Percentiles rank a stretch among this genome's conserved stretches.
Conservation (phyloP, 2,329 filamentous ascomycete species). For the Epichloe uncinata region DNA sequence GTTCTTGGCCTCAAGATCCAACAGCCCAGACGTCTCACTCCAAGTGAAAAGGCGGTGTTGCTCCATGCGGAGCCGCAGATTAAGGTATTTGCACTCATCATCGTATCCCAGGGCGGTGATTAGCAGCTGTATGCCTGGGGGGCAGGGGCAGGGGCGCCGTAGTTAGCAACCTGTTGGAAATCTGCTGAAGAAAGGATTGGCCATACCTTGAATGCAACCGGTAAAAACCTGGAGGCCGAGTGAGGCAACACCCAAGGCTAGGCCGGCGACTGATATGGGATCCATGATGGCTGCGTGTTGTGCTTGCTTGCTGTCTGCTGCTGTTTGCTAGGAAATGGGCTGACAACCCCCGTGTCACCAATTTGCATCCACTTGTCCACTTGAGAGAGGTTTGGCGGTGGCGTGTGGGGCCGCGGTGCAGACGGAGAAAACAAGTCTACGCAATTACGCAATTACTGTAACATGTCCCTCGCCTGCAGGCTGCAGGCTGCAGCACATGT, state of each 20-base stretch:
- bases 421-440: no score
- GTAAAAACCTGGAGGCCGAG: slow-evolving; percentile 33
- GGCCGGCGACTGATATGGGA: slow-evolving; percentile 28
- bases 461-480: no score
- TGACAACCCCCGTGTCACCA: no score
- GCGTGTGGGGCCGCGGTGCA: neutral
- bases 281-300: slow-evolving; percentile 20
- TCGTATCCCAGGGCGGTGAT: slow-evolving; percentile 33
- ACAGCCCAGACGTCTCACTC: slow-evolving; percentile 34
- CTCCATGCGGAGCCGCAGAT: slow-evolving; percentile 34
- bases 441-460: no score
- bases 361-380: no score
- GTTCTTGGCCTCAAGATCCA: slow-evolving; percentile 29
- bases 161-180: neutral
- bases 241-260: slow-evolving; percentile 31
- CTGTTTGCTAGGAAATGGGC: neutral
- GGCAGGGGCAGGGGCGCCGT: neutral
- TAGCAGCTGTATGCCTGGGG: slow-evolving; percentile 28
- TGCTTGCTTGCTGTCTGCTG: neutral
- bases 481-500: no score
- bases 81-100: slow-evolving; percentile 35
- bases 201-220: slow-evolving; percentile 29
- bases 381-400: neutral
- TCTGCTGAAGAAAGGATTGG: neutral
- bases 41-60: slow-evolving; percentile 36